Conservation (phyloP, 805 yeast genomes). For the Barnettozyma siamensis region DNA sequence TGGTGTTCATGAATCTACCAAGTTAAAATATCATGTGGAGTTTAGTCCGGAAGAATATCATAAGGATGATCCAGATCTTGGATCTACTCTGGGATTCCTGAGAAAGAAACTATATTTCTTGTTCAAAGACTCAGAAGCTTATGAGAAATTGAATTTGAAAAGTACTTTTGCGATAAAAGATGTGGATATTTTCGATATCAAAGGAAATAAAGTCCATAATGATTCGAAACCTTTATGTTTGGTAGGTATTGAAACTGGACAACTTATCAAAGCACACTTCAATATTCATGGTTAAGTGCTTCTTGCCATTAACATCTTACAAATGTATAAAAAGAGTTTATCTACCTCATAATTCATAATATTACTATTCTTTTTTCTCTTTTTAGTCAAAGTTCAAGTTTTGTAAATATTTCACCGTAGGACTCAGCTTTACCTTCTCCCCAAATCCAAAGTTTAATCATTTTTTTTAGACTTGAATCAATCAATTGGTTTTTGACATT, state of each 20-base stretch:
- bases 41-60: constrained; percentile 75
- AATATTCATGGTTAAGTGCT: not conserved
- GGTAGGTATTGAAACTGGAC: constrained; percentile 50
- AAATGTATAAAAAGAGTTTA: too few species aligned
- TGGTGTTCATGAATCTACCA: constrained; percentile 18
- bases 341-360: too few species aligned
- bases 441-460: constrained; percentile 59
- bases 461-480: constrained; percentile 40
- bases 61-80: constrained; percentile 56
- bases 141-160: constrained; percentile 17
- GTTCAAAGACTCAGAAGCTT: constrained; percentile 40
- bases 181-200: constrained; percentile 31
- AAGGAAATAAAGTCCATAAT: constrained; percentile 26
- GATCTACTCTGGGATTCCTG: constrained; percentile 61
- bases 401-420: not conserved
- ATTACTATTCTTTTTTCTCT: too few species aligned
- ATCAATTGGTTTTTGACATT: constrained; percentile 6
- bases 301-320: too few species aligned
- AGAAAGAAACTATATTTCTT: constrained; percentile 51
- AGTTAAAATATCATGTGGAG: constrained; percentile 59
- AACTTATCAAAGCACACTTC: constrained; percentile 31
- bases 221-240: constrained; percentile 47
- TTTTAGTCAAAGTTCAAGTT: constrained; percentile 2
- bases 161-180: constrained; percentile 25
- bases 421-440: constrained; percentile 33